Base-by-base conservation (phyloP, 768 basidiomycete species). In the Mrakia frigida region DNA sequence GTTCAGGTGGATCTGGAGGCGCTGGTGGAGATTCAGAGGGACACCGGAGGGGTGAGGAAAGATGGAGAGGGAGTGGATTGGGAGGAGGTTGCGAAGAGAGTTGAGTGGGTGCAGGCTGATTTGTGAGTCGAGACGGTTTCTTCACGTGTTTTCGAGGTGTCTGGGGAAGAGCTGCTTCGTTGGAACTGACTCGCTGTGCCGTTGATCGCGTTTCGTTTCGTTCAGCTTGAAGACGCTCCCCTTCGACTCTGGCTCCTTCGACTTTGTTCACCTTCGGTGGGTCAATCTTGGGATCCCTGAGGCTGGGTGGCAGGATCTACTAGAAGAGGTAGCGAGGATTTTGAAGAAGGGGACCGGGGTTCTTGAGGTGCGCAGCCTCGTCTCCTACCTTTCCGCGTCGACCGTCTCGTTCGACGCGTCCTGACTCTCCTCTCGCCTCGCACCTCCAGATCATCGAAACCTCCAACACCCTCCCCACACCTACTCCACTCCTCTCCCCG, bases 201-300 rank as follows among this genome's bases (percentile, higher is more conserved):
- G n/a, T 3, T 6, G 11, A 23, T 13, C 31, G 35, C 31, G 4
- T n/a, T 21, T 33, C 37, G 13, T 35, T 14, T 6, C 52, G 25
- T 10, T 28, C 72, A 82, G 83, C 74, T 77, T 83, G 3, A 70
- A 80, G n/a, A 65, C 79, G 2, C 75, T 83, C 25, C 82, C 82
- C 1, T 83, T 82, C 76, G 83, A 83, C 67, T 79, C 81, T 1
- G 83, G 82, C 28, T 79, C 78, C 16, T 83, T 83, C 53, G 83
- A 83, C 73, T 70, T 81, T 41, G 83, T 83, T 6, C 83, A 82
- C 56, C 70, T 83, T 61, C 79, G 82, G 0, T 82, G 82, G 63
- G 74, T 81, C 53, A 81, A 80, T 13, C 79, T 83, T 0, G 83
- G 82, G 13, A 67, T 83, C 7, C 81, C 83, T 6, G 82, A 83